Evolutionary conservation across 768 basidiomycete species (phyloP).

Genomic region (Termitomyces sp.): DNA sequence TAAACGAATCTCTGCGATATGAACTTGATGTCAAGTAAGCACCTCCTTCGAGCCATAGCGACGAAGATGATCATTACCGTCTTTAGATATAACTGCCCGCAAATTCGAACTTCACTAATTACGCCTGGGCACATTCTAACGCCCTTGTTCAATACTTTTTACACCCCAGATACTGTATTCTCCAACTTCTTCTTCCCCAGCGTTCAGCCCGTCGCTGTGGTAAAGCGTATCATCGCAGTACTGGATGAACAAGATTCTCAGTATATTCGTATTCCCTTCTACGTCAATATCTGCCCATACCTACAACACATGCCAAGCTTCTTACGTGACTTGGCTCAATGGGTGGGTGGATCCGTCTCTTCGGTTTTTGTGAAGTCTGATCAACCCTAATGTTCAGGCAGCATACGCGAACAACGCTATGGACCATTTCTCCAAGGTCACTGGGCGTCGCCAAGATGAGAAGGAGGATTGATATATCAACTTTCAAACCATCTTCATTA

Average conservation of each 20-base stretch:
- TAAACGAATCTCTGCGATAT: conserved; percentile 83
- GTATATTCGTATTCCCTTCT: conserved; percentile 71
- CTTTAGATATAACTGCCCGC: conserved; percentile 62
- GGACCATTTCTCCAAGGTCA: conserved; percentile 63
- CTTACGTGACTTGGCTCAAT: conserved; percentile 69
- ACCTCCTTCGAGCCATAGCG: background rate
- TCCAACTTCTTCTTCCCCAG: conserved; percentile 77
- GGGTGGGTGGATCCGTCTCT: conserved; percentile 41
- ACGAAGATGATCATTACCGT: background rate
- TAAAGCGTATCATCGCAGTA: conserved; percentile 78
- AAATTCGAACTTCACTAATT: conserved; percentile 85
- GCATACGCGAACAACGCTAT: conserved; percentile 70
- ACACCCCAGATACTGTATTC: conserved; percentile 43
- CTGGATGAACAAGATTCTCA: conserved; percentile 78
- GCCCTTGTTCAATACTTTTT: conserved; percentile 64
- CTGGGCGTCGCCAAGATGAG: conserved; percentile 57
- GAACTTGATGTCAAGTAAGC: conserved; percentile 78
- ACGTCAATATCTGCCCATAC: conserved; percentile 54
- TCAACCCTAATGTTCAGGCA: conserved; percentile 34
- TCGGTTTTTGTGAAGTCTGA: background rate
- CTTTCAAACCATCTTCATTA: background rate
- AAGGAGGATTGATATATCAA: background rate
- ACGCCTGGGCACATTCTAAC: conserved; percentile 80
- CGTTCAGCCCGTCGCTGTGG: conserved; percentile 67
- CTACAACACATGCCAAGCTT: conserved; percentile 66